These are phyloP conservation scores for Mediolabrus comicus DNA, from an alignment of 108 stramenopile genomes.

Conservation along the genomic window DNA sequence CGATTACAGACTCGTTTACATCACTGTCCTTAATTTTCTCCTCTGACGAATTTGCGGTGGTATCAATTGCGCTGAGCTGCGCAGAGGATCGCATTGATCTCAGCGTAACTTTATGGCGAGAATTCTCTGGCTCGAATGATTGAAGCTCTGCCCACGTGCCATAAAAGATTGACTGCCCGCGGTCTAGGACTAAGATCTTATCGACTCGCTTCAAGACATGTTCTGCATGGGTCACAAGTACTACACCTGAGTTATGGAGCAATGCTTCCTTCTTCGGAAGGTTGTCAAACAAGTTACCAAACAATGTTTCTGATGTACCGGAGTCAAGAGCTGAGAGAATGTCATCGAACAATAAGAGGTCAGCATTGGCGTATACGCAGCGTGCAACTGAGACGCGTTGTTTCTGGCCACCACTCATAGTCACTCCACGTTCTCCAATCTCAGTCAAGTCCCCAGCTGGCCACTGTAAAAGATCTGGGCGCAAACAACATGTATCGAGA, in stretches of 20 bases:
- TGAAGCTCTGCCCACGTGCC: slow-evolving; percentile 77
- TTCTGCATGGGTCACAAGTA: slow-evolving; percentile 89
- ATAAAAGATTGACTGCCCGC: slow-evolving; percentile 59
- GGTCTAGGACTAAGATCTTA: slow-evolving; percentile 64
- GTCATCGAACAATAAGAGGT: slow-evolving; percentile 85
- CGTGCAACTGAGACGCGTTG: slow-evolving; percentile 71
- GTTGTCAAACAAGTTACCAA: slow-evolving; percentile 63
- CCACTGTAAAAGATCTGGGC: slow-evolving; percentile 62
- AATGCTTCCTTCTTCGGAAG: slow-evolving; percentile 17
- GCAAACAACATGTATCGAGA: slow-evolving; percentile 79
- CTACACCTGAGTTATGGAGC: slow-evolving; percentile 54
- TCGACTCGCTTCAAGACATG: slow-evolving; percentile 78
- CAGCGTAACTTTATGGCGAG: slow-evolving; percentile 50
- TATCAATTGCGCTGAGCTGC: slow-evolving; percentile 46
- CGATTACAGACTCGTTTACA: background rate
- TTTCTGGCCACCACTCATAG: slow-evolving; percentile 85
- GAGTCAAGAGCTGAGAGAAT: slow-evolving; percentile 92
- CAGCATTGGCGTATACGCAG: slow-evolving; percentile 72
- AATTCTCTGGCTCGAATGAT: slow-evolving; percentile 44
- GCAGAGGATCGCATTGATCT: slow-evolving; percentile 67
- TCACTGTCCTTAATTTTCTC: background rate
- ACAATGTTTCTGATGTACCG: slow-evolving; percentile 72
- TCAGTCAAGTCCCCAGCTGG: slow-evolving; percentile 68
- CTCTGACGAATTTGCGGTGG: background rate
- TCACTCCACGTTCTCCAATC: slow-evolving; percentile 89